Evolutionary conservation across 2,329 filamentous ascomycete species (phyloP).

Genomic region (Fusarium lyarnte): DNA sequence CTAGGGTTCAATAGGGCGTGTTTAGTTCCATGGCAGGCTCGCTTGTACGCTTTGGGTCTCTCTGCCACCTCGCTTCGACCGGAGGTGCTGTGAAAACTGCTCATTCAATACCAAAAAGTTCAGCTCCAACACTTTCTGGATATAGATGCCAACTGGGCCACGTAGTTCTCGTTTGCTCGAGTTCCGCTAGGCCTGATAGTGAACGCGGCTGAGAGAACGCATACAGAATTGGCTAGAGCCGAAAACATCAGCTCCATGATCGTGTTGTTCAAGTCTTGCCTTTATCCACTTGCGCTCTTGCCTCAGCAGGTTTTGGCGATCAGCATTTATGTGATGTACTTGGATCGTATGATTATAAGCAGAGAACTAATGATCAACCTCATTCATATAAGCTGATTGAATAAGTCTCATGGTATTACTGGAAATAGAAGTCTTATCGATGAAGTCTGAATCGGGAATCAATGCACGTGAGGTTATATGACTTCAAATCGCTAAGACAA

Average conservation of each 20-base stretch:
- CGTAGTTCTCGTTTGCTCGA: neutral
- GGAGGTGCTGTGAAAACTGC: neutral
- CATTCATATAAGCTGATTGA: neutral
- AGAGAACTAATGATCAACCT: neutral
- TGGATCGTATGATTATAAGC: neutral
- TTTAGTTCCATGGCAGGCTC: neutral
- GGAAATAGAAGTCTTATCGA: neutral
- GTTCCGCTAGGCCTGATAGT: neutral
- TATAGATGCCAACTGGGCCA: neutral
- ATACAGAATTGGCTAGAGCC: neutral
- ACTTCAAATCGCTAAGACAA: neutral
- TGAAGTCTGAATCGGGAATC: neutral
- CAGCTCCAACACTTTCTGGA: neutral
- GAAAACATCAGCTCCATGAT: neutral
- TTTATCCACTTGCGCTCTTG: neutral
- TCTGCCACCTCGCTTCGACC: neutral
- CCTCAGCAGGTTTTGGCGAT: neutral
- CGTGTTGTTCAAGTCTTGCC: neutral
- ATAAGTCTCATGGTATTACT: neutral
- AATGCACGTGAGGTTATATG: neutral
- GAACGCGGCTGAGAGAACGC: neutral
- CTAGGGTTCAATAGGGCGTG: neutral
- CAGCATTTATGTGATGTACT: neutral
- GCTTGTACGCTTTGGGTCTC: neutral
- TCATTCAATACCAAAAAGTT: neutral